A percentile compares a stretch with the other conserved stretches of the same genome.
Evolutionary conservation across 2,329 filamentous ascomycete genomes (phyloP).

Genomic region (Clarireedia homoeocarpa): DNA sequence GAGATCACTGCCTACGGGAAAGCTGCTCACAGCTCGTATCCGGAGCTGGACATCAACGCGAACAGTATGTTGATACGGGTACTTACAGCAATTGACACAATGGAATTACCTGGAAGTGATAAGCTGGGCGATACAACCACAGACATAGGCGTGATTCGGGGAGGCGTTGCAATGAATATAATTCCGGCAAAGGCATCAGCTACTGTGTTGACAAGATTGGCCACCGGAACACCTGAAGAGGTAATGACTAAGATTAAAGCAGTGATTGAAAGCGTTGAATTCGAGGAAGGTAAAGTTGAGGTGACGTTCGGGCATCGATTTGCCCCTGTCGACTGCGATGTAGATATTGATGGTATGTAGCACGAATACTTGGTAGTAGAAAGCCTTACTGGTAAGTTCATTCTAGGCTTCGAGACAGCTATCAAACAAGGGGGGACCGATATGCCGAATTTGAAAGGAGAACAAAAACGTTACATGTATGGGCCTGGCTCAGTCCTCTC

Average conservation of each 20-base stretch:
- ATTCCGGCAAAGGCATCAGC: conserved; percentile 50
- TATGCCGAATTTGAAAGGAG: conserved; percentile 43
- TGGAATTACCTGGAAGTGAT: conserved; percentile 65
- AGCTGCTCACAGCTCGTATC: conserved; percentile 82
- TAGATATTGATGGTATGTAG: conserved; percentile 46
- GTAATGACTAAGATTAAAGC: neutral
- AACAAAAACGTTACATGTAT: conserved; percentile 48
- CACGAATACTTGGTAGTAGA: too few relatives aligned
- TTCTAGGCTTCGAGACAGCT: conserved; percentile 61
- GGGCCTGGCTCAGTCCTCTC: conserved; percentile 69
- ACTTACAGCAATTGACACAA: conserved; percentile 53
- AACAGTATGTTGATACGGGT: conserved; percentile 71
- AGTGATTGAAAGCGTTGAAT: neutral
- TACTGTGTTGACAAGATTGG: neutral
- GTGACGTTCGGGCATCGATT: conserved; percentile 64
- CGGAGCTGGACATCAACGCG: conserved; percentile 77
- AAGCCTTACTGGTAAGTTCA: neutral
- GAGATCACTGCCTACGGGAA: conserved; percentile 59
- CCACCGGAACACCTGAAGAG: neutral
- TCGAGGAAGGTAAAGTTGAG: conserved; percentile 34
- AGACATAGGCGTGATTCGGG: conserved; percentile 69
- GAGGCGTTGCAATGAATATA: conserved; percentile 79
- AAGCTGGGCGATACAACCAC: conserved; percentile 79
- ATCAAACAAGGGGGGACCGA: conserved; percentile 90
- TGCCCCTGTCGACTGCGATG: conserved; percentile 67